These are phyloP conservation scores for Citrus australasica DNA, from an alignment of 345 rosid species.

Conservation along the genomic window DNA sequence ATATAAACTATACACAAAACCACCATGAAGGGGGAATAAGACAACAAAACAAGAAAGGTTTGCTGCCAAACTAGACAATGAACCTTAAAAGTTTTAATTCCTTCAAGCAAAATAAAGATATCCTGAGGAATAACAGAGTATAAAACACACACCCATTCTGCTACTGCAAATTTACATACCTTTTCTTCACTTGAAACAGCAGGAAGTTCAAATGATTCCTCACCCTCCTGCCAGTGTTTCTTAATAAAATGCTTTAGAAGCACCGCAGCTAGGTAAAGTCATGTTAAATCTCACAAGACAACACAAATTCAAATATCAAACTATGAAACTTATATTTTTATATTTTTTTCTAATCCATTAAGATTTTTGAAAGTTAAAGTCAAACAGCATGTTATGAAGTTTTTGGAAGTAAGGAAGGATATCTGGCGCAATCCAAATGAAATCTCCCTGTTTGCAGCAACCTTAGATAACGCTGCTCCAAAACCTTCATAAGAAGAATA, in stretches of 20 bases:
- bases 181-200: constrained; percentile 66
- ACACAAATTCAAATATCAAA: neutral
- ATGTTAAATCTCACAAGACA: constrained; percentile 49
- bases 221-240: constrained; percentile 91
- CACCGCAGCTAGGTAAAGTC: constrained; percentile 80
- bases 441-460: constrained; percentile 73
- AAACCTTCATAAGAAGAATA: constrained; percentile 50
- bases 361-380: neutral
- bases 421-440: constrained; percentile 84
- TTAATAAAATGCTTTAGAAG: constrained; percentile 83
- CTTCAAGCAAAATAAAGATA: neutral
- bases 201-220: constrained; percentile 75
- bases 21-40: neutral
- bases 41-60: neutral
- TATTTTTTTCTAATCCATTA: neutral
- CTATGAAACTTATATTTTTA: neutral
- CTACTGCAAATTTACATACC: constrained; percentile 31
- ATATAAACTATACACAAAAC: neutral
- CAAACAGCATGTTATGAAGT: neutral
- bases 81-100: neutral
- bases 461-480: constrained; percentile 72
- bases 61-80: neutral
- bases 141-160: neutral
- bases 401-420: constrained; percentile 44
- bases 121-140: neutral